A percentile compares a stretch with the other conserved stretches of the same genome.
Conservation (phyloP, 225 moss, liverwort and hornwort genomes). For the Polytrichum formosum region DNA sequence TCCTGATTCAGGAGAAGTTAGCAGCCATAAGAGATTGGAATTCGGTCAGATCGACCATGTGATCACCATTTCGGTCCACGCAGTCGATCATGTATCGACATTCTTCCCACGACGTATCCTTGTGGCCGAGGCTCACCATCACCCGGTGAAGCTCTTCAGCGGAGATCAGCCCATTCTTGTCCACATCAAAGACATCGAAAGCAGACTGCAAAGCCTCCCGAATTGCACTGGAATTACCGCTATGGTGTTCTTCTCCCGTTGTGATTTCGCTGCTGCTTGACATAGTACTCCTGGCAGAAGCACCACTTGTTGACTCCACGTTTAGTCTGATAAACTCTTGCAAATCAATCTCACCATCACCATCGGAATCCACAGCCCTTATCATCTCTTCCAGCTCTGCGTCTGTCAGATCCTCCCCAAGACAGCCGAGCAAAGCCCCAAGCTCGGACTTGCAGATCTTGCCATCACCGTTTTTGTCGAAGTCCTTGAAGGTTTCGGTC, state of each 20-base stretch:
- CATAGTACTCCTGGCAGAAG: too few species aligned
- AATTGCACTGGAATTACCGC: not conserved
- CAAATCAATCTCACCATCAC: slow-evolving; percentile 47
- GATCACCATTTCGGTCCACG: slow-evolving; percentile 36
- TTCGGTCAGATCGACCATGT: slow-evolving; percentile 41
- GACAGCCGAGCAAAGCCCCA: slow-evolving; percentile 33
- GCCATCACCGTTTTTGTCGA: slow-evolving; percentile 50
- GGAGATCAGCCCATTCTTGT: slow-evolving; percentile 35
- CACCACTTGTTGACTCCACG: not conserved
- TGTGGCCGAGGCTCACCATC: slow-evolving; percentile 22
- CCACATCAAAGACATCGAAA: slow-evolving; percentile 31
- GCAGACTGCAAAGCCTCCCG: slow-evolving; percentile 29
- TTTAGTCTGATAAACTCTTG: slow-evolving; percentile 43
- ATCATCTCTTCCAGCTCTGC: slow-evolving; percentile 46
- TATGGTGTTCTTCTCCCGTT: not conserved
- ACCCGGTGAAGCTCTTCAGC: slow-evolving; percentile 39
- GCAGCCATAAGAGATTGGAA: slow-evolving; percentile 32
- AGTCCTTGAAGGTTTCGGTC: slow-evolving; percentile 34
- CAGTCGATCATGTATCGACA: slow-evolving; percentile 44
- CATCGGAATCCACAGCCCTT: slow-evolving; percentile 41
- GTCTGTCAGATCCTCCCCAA: slow-evolving; percentile 36
- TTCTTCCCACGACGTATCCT: slow-evolving; percentile 21
- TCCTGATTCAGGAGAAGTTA: not conserved
- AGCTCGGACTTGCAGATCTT: slow-evolving; percentile 48
- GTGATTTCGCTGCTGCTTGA: too few species aligned